phyloP scores from a whole-genome alignment of 371 early-diverging fungal genomes.

The Mortierella sp. region DNA sequence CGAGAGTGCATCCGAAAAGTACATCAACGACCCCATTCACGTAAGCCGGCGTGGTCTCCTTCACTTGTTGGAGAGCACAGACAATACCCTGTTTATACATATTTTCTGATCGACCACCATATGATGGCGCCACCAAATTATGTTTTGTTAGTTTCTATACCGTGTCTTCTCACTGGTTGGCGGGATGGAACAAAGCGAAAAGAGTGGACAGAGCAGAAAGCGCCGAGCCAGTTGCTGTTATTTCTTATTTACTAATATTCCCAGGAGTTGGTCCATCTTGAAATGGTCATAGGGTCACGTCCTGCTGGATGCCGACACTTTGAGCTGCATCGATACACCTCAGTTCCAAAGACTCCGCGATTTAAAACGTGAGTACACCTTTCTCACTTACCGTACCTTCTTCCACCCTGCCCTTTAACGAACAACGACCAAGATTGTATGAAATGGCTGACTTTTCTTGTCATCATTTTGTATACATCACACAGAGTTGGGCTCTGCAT shows the following conservation, averaged over 20 bases:
- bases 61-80: background rate
- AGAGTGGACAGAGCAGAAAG: background rate
- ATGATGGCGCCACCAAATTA: slow-evolving; percentile 13
- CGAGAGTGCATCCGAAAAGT: slow-evolving; percentile 55
- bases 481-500: slow-evolving; percentile 80
- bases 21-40: slow-evolving; percentile 73
- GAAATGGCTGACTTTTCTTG: too few species aligned
- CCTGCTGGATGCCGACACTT: slow-evolving; percentile 72
- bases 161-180: background rate
- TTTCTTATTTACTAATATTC: background rate
- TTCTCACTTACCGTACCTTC: background rate
- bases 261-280: background rate
- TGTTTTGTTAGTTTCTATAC: background rate
- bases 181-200: background rate
- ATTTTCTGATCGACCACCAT: background rate
- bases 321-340: slow-evolving; percentile 91
- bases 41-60: slow-evolving; percentile 34
- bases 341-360: slow-evolving; percentile 94
- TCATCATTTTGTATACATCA: background rate
- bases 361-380: slow-evolving; percentile 75
- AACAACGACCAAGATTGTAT: background rate
- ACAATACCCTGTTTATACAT: background rate
- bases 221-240: background rate
- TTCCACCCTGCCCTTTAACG: background rate
- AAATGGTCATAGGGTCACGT: slow-evolving; percentile 82